These are phyloP conservation scores for Mortierella sp. DNA, from an alignment of 371 early-diverging fungal species.

Conservation along the genomic window DNA sequence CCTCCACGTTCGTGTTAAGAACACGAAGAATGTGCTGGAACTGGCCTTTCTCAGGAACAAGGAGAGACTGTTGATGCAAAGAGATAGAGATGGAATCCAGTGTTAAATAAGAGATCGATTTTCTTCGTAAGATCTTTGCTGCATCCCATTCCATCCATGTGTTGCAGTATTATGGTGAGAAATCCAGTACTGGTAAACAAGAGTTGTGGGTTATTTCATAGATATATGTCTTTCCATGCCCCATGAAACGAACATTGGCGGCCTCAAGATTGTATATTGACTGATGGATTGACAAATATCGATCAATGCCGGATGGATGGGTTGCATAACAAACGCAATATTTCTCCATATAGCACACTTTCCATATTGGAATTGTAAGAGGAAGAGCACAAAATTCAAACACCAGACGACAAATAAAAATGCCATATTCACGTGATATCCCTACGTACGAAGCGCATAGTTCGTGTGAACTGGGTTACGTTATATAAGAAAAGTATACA, in stretches of 20 bases:
- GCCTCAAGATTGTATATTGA: background rate
- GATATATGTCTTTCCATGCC: background rate
- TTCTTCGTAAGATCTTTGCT: background rate
- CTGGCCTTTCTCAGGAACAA: slow-evolving; percentile 89
- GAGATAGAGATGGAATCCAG: slow-evolving; percentile 18
- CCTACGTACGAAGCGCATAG: background rate
- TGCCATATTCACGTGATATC: background rate
- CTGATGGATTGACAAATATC: slow-evolving; percentile 9
- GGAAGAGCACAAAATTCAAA: slow-evolving; percentile 20
- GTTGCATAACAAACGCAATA: slow-evolving; percentile 11
- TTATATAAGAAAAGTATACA: too few relatives aligned
- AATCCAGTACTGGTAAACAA: background rate
- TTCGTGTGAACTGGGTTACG: too few relatives aligned
- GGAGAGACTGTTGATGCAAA: slow-evolving; percentile 78
- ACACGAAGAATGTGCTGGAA: slow-evolving; percentile 99
- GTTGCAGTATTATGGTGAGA: background rate
- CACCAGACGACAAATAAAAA: background rate
- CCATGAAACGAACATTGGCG: background rate
- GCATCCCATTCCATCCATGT: background rate
- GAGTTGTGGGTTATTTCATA: background rate
- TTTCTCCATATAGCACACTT: slow-evolving; percentile 17
- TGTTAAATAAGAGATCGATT: slow-evolving; percentile 40
- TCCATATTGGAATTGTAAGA: slow-evolving; percentile 44
- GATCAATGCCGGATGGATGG: slow-evolving; percentile 23
- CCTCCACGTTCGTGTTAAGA: slow-evolving; percentile 99